Percentiles rank a stretch among this genome's conserved stretches.
Conservation (phyloP, 768 basidiomycete species). For the Strobilomyces dryophilus region DNA sequence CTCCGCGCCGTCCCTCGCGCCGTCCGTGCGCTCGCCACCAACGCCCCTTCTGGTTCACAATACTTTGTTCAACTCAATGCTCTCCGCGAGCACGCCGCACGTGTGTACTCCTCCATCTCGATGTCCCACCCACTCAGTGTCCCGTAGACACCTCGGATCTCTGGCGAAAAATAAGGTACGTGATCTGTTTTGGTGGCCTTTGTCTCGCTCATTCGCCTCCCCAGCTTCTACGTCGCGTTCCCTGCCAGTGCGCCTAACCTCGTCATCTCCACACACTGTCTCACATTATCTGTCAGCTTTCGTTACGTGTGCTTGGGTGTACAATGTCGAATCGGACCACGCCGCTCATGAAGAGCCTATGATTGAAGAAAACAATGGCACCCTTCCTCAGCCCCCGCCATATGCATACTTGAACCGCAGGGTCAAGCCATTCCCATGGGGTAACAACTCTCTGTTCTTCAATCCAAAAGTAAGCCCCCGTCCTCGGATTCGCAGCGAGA, state of each 20-base stretch:
- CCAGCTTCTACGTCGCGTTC: constrained; percentile 69
- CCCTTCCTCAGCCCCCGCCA: constrained; percentile 63
- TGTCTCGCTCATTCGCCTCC: constrained; percentile 4
- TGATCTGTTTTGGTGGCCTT: background rate
- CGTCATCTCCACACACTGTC: constrained; percentile 3
- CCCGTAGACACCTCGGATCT: constrained; percentile 65
- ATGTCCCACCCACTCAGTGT: constrained; percentile 8
- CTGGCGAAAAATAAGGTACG: constrained; percentile 85
- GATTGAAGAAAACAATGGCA: constrained; percentile 67
- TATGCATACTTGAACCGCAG: constrained; percentile 78
- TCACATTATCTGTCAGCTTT: constrained; percentile 16
- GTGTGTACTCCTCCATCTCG: constrained; percentile 34
- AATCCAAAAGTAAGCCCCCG: constrained; percentile 58
- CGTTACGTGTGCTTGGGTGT: constrained; percentile 40
- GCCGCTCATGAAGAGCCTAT: constrained; percentile 66
- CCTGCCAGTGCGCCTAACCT: constrained; percentile 62
- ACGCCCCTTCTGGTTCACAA: constrained; percentile 34
- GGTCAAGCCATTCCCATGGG: constrained; percentile 83
- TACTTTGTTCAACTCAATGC: constrained; percentile 54
- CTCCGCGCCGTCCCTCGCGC: constrained; percentile 41
- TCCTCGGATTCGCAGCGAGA: background rate
- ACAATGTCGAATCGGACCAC: constrained; percentile 58
- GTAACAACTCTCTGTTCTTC: constrained; percentile 77
- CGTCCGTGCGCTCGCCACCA: constrained; percentile 35
- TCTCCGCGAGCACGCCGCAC: constrained; percentile 60